Base-by-base conservation (phyloP, 225 moss, liverwort and hornwort species). In the Asterella californica region DNA sequence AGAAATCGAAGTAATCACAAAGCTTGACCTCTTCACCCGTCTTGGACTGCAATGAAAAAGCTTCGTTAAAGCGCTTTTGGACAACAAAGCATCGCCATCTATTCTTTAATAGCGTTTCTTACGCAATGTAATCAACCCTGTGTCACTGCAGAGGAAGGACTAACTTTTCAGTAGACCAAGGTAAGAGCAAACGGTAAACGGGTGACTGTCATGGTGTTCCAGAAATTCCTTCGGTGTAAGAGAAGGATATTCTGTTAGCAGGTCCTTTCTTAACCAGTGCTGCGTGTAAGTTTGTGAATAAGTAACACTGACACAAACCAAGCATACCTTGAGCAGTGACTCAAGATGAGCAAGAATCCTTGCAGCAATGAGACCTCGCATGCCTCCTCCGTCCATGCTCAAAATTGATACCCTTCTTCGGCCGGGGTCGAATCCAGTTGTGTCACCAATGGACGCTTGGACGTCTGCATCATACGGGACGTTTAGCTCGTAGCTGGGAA, bases 311-410 rank as follows among this genome's bases (percentile, higher is more conserved):
- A 38, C 46, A 59, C 59, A 36, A 33, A 27, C 25, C 24, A 12
- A 22, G 29, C 82, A 54, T 36, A 94, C 96, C 92, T 89, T 88
- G 54, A 96, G 88, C 42, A 96, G 61, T 24, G 70, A 83, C 82
- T 96, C 96, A 25, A 96, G 90, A 82, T 93, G 94, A 65, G 86
- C 88, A 45, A 96, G 82, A 37, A 90, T 88, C 22, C 91, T 91
- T n/a, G 94, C 96, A 52, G 90, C 93, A 80, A 96, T 94, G 55
- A 96, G 91, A 54, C 96, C 96, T 4, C 96, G 90, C 83, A 96
- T 96, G 63, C 96, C 96, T 1, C 96, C 96, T 52, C 96, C 96
- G 78, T 96, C 96, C 94, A 96, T 84, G 76, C 96, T 96, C 82
- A 96, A 85, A 42, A 96, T 89, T 46, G 74, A 78, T 63, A 80